These are phyloP conservation scores for Yamadazyma sp. DNA, from an alignment of 805 yeast species.

Conservation along the genomic window DNA sequence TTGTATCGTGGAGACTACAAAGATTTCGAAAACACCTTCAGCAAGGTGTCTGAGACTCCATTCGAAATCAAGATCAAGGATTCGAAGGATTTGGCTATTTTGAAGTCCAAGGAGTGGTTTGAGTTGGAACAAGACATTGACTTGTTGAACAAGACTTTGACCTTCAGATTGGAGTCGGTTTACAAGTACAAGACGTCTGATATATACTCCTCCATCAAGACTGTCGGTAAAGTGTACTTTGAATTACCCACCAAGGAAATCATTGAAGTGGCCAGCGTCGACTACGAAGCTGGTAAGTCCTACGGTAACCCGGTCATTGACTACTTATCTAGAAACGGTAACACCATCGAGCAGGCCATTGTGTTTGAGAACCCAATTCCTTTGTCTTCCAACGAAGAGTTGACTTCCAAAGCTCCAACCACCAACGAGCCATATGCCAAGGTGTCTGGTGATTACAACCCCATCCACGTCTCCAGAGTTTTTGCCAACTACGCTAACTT, in stretches of 20 bases:
- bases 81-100: constrained; percentile 87
- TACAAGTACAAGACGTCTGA: constrained; percentile 75
- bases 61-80: constrained; percentile 71
- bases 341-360: constrained; percentile 91
- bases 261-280: constrained; percentile 77
- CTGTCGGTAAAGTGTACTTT: constrained; percentile 79
- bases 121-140: constrained; percentile 70
- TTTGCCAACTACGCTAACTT: constrained; percentile 90
- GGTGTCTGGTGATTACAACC: constrained; percentile 98
- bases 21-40: constrained; percentile 91
- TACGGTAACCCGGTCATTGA: constrained; percentile 98
- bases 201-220: constrained; percentile 75
- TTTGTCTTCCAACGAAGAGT: constrained; percentile 62
- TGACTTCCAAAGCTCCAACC: constrained; percentile 81
- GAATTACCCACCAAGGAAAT: constrained; percentile 93
- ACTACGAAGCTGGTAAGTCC: constrained; percentile 87
- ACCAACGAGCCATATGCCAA: constrained; percentile 95
- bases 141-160: constrained; percentile 74
- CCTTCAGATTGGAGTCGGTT: constrained; percentile 85
- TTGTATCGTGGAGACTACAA: constrained; percentile 90
- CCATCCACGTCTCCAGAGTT: constrained; percentile 94
- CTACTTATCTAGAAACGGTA: constrained; percentile 87
- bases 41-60: constrained; percentile 83
- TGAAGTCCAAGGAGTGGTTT: constrained; percentile 98
- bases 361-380: constrained; percentile 89